phyloP scores from a whole-genome alignment of 768 basidiomycete species.

The Amanita brunnescens region DNA sequence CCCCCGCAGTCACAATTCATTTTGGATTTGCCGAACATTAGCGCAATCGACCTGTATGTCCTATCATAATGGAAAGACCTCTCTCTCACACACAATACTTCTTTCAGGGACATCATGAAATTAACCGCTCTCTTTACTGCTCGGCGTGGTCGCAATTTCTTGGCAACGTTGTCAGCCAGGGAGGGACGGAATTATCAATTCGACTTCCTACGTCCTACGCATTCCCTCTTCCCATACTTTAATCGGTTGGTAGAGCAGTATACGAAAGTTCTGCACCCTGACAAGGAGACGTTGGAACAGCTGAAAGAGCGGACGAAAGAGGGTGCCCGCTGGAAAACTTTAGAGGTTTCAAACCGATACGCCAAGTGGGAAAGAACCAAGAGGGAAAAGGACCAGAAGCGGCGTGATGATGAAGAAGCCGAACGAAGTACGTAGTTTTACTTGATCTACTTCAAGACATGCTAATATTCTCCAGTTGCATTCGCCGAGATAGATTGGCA shows the following conservation, averaged over 20 bases:
- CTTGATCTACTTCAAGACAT: conserved; percentile 4
- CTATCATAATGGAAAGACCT: conserved; percentile 7
- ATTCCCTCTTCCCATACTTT: conserved; percentile 95
- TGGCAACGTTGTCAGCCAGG: conserved; percentile 72
- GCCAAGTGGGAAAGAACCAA: conserved; percentile 87
- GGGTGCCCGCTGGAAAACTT: conserved; percentile 64
- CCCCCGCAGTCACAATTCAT: conserved; percentile 80
- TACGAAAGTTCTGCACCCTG: conserved; percentile 80
- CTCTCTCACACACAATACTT: neutral
- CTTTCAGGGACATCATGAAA: conserved; percentile 82
- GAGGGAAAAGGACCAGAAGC: conserved; percentile 76
- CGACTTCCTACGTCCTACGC: conserved; percentile 92
- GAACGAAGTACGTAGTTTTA: conserved; percentile 57
- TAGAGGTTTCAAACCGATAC: conserved; percentile 68
- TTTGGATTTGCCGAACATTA: conserved; percentile 81
- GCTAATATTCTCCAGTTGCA: conserved; percentile 44
- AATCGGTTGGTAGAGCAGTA: conserved; percentile 97
- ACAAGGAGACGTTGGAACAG: conserved; percentile 61
- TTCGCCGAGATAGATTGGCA: conserved; percentile 99
- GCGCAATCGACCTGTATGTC: conserved; percentile 84
- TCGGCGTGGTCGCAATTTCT: conserved; percentile 79
- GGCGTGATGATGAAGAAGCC: conserved; percentile 87
- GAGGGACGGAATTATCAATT: conserved; percentile 98
- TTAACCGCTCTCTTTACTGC: conserved; percentile 95
- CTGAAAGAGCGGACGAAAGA: conserved; percentile 58